Conservation (phyloP, 1,139 yeast species). For the Hyphopichia buzzinii region DNA sequence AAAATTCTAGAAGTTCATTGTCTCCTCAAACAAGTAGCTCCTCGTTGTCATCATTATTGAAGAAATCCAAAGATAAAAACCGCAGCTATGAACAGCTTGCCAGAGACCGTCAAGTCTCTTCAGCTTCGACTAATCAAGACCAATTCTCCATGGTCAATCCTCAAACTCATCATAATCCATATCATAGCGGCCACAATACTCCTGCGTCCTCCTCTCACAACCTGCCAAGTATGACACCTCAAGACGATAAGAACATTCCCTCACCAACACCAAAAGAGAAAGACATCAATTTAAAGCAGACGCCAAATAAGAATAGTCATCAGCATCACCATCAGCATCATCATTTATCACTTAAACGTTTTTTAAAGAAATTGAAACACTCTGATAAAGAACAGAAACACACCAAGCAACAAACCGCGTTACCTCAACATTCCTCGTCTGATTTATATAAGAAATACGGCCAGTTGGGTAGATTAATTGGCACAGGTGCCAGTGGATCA, state of each 20-base stretch:
- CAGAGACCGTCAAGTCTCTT: conserved; percentile 2
- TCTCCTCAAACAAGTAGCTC: conserved; percentile 16
- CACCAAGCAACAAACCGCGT: conserved; percentile 4
- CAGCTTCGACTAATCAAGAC: background rate
- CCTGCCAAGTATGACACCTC: background rate
- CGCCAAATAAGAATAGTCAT: background rate
- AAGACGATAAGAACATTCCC: background rate
- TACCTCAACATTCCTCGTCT: conserved; percentile 16
- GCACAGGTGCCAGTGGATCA: conserved; percentile 79
- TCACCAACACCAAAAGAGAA: background rate
- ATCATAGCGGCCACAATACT: background rate
- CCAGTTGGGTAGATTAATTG: conserved; percentile 53
- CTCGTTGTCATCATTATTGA: conserved; percentile 13
- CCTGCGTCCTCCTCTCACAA: background rate
- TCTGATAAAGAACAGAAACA: conserved; percentile 10
- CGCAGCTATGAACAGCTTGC: conserved; percentile 5
- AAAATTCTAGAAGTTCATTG: conserved; percentile 14
- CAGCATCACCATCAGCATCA: conserved; percentile 9
- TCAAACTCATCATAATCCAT: background rate
- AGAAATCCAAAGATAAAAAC: conserved; percentile 5
- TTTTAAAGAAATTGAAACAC: conserved; percentile 38
- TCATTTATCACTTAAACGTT: conserved; percentile 37
- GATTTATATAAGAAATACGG: conserved; percentile 52
- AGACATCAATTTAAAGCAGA: background rate
- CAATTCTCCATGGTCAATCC: background rate